Conservation (phyloP, 257 asterid species). For the Solanum pimpinellifolium region DNA sequence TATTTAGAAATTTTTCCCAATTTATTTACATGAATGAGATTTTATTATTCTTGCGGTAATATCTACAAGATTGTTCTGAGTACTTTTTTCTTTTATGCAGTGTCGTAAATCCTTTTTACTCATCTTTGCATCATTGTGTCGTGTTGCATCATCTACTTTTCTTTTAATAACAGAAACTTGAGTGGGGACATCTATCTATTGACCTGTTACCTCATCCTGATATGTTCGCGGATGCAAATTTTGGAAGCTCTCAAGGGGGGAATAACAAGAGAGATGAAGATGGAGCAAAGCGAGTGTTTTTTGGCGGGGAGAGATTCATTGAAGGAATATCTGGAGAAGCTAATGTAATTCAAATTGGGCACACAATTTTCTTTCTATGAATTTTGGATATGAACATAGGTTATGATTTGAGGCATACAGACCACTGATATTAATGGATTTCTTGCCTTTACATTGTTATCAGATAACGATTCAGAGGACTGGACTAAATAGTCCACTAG, state of each 20-base stretch:
- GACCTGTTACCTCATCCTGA: slow-evolving; percentile 99
- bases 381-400: not conserved
- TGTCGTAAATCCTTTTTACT: not conserved
- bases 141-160: not conserved
- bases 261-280: slow-evolving; percentile 72
- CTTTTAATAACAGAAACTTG: slow-evolving; percentile 64
- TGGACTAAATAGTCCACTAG: slow-evolving; percentile 71
- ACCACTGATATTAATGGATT: not conserved
- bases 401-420: not conserved
- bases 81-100: not conserved
- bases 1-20: slow-evolving; percentile 5
- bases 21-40: not conserved
- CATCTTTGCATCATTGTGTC: not conserved
- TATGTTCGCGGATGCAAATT: slow-evolving; percentile 70
- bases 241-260: slow-evolving; percentile 44
- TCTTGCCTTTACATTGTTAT: not conserved
- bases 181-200: slow-evolving; percentile 87
- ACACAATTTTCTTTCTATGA: not conserved
- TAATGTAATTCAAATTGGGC: slow-evolving; percentile 37
- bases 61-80: not conserved
- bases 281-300: slow-evolving; percentile 95
- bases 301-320: slow-evolving; percentile 93
- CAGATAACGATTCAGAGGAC: slow-evolving; percentile 98
- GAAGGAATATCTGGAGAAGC: slow-evolving; percentile 99
- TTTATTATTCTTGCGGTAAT: not conserved